phyloP scores from a whole-genome alignment of 1,284 basidiomycete genomes.

The Rhizopogon hawkerae region DNA sequence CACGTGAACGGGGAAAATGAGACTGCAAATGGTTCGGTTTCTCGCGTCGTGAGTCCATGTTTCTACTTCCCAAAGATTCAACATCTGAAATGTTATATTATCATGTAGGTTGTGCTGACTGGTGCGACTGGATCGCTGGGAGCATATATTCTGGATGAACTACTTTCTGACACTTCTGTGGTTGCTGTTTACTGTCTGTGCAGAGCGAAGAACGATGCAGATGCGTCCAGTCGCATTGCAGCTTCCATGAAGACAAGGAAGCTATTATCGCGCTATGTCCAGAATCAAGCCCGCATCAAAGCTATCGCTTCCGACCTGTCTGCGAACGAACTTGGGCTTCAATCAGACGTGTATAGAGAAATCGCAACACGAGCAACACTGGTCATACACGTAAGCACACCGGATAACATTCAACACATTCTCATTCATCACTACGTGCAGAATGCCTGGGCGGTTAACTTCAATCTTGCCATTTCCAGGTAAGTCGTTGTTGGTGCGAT shows the following conservation, averaged over 20 bases:
- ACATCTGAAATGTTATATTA: background rate
- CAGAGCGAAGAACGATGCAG: slow-evolving; percentile 34
- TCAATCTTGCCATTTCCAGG: slow-evolving; percentile 37
- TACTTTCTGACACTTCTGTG: slow-evolving; percentile 32
- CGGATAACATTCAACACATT: slow-evolving; percentile 13
- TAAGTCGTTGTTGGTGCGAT: slow-evolving; percentile 17
- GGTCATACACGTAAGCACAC: slow-evolving; percentile 40
- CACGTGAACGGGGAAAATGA: background rate
- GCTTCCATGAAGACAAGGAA: slow-evolving; percentile 28
- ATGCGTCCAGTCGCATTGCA: slow-evolving; percentile 30
- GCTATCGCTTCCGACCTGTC: slow-evolving; percentile 39
- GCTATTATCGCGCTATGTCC: slow-evolving; percentile 14
- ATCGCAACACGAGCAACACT: slow-evolving; percentile 32
- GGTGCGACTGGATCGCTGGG: slow-evolving; percentile 58
- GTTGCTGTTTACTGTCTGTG: slow-evolving; percentile 44
- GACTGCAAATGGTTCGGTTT: slow-evolving; percentile 7
- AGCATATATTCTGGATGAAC: slow-evolving; percentile 45
- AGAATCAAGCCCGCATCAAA: slow-evolving; percentile 26
- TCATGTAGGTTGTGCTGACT: slow-evolving; percentile 37
- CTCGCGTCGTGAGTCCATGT: slow-evolving; percentile 16
- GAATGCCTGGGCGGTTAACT: slow-evolving; percentile 45
- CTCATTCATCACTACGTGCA: slow-evolving; percentile 9
- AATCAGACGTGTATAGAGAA: slow-evolving; percentile 28
- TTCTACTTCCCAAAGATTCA: background rate
- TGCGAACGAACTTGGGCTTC: slow-evolving; percentile 33